phyloP scores from a whole-genome alignment of 2,329 filamentous ascomycete genomes.

The Trichoderma pleuroti region DNA sequence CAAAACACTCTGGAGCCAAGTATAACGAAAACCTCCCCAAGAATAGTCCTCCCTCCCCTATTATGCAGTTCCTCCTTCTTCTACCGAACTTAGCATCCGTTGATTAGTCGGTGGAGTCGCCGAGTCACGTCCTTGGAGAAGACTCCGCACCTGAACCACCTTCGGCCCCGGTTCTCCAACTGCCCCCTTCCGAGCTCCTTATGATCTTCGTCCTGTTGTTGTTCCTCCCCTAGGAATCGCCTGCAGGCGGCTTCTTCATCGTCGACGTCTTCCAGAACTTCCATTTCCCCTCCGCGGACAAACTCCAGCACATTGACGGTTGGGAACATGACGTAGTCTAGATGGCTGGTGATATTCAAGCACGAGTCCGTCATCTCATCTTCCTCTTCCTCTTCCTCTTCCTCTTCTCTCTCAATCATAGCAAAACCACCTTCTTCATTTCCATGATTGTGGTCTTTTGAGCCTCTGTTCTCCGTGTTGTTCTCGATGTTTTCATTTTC shows the following conservation, averaged over 20 bases:
- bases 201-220: neutral
- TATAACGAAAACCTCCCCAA: neutral
- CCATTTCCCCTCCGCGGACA: neutral
- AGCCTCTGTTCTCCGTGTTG: neutral
- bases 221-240: neutral
- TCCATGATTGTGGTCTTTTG: neutral
- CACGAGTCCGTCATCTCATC: neutral
- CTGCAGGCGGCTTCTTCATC: neutral
- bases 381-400: neutral
- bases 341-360: neutral
- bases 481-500: neutral
- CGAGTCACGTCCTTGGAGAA: neutral
- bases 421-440: too few species aligned
- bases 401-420: neutral
- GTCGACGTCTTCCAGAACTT: neutral
- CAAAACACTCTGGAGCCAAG: neutral
- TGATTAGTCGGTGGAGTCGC: neutral
- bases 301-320: neutral
- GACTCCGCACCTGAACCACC: neutral
- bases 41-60: neutral
- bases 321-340: neutral
- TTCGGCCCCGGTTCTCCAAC: neutral
- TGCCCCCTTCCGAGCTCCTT: neutral
- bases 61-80: neutral
- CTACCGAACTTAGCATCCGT: conserved; percentile 12